Evolutionary conservation across 306 rosid species (phyloP), one percentile per base, ranked within the genome.

Genomic region (Pterocarpus santalinus): DNA sequence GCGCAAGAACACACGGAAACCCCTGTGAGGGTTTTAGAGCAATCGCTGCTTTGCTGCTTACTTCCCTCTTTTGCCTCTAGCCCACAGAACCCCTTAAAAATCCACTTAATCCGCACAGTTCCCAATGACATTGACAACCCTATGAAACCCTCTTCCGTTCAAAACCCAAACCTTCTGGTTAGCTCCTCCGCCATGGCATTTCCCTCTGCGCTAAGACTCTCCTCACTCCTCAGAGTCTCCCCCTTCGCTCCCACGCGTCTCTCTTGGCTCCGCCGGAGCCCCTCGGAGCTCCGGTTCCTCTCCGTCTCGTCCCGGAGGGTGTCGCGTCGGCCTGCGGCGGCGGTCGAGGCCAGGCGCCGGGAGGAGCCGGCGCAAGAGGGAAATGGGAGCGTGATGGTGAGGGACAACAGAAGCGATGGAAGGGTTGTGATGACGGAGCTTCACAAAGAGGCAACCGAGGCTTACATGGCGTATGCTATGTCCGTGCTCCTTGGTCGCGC

Each of bases 401-500:
- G 82, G 79, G 91, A 85, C 57, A 52, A 30, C 61, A 89, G 72
- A 12, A 64, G 10, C 17, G 91, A 80, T 12, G 91, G 86, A 32
- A 88, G 97, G 85, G 58, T 95, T 62, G 84, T 92, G 67, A 68
- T 75, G 4, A 65, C 83, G 0, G 97, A 83, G 86, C 91, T 90
- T 55, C 99, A 90, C 75, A 95, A 82, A 82, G 99, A 95, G 84
- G 98, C 94, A 0, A 90, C 93, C 10, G 97, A 95, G 13, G 96
- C 98, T 49, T 92, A 95, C 75, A 93, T 89, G 93, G 81, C 98
- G 10, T 95, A 93, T 73, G 98, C 99, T 1, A 93, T 95, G 97
- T 95, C 98, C 2, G 99, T 95, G 5, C 77, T 95, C 77, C 96
- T 95, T 5, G 99, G 99, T 41, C 97, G 99, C 1, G 99, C 99